Evolutionary conservation across 2,329 filamentous ascomycete species (phyloP).

Genomic region (Fusarium tjaetaba): DNA sequence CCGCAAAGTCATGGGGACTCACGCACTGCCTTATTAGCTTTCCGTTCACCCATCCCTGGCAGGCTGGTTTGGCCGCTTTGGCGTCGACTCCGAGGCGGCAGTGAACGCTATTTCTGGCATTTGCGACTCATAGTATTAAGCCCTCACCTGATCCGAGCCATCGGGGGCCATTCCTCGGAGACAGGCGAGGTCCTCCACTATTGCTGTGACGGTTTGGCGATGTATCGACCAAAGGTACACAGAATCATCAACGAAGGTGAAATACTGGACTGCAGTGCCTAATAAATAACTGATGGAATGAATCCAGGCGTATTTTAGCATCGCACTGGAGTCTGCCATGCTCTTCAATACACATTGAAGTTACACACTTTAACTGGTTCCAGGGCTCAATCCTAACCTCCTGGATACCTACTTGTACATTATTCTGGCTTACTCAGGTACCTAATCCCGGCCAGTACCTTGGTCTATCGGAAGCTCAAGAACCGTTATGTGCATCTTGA

Average conservation of each 20-base stretch:
- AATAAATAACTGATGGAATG: neutral
- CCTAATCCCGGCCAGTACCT: neutral
- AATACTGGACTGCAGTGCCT: neutral
- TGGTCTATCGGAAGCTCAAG: neutral
- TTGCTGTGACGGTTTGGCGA: constrained; percentile 6
- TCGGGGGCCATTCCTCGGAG: constrained; percentile 33
- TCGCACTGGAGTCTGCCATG: neutral
- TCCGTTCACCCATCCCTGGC: constrained; percentile 15
- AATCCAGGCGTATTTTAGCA: neutral
- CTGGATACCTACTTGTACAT: neutral
- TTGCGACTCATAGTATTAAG: constrained; percentile 29
- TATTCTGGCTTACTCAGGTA: neutral
- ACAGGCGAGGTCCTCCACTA: constrained; percentile 37
- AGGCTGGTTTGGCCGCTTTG: constrained; percentile 17
- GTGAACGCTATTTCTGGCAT: constrained; percentile 43
- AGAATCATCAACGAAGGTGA: constrained; percentile 1
- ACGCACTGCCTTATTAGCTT: constrained; percentile 15
- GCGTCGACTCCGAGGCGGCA: constrained; percentile 38
- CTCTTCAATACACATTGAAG: neutral
- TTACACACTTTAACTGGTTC: neutral
- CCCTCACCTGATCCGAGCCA: constrained; percentile 35
- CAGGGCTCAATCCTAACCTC: constrained; percentile 5
- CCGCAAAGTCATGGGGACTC: neutral
- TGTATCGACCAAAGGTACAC: neutral
- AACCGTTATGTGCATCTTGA: neutral